Percentiles rank a stretch among this genome's conserved stretches.
Evolutionary conservation across 495 filamentous ascomycete species (phyloP).

Genomic region (Hyaloscypha hepaticicola): DNA sequence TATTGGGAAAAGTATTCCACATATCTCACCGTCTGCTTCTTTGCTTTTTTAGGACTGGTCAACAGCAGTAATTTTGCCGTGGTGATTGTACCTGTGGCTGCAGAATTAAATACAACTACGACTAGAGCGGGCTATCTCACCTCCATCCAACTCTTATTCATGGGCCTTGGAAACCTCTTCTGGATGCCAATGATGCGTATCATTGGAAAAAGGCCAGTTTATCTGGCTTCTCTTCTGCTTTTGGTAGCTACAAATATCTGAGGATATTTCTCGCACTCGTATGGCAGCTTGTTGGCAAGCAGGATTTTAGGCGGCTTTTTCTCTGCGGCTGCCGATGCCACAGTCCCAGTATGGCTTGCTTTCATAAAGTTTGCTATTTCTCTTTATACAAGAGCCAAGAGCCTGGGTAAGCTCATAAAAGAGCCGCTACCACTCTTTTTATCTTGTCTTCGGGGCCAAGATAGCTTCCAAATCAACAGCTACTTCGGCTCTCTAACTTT

Average conservation of each 20-base stretch:
- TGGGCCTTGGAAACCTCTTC: conserved; percentile 35
- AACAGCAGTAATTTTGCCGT: conserved; percentile 32
- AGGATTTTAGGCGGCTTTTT: conserved; percentile 39
- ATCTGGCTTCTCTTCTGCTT: conserved; percentile 37
- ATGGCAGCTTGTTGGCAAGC: conserved; percentile 38
- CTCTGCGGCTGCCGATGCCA: conserved; percentile 38
- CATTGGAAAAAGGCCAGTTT: conserved; percentile 41
- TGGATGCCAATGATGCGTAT: conserved; percentile 35
- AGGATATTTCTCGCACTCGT: conserved; percentile 36
- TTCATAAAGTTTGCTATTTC: neutral
- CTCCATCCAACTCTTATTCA: conserved; percentile 16
- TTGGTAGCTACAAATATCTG: conserved; percentile 38
- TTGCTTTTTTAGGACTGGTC: conserved; percentile 34
- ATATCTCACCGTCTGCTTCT: conserved; percentile 21
- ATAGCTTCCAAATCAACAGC: too few relatives aligned
- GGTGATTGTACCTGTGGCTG: conserved; percentile 32
- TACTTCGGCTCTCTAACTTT: too few relatives aligned
- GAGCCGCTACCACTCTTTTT: too few relatives aligned
- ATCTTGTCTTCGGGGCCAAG: too few relatives aligned
- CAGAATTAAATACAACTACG: conserved; percentile 31
- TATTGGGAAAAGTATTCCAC: conserved; percentile 15
- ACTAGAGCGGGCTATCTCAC: conserved; percentile 33
- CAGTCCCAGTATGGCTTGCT: conserved; percentile 31
- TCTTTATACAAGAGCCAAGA: neutral
- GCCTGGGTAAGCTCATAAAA: neutral